phyloP scores from a whole-genome alignment of 129 eudicot genomes.

The Logfia minima region DNA sequence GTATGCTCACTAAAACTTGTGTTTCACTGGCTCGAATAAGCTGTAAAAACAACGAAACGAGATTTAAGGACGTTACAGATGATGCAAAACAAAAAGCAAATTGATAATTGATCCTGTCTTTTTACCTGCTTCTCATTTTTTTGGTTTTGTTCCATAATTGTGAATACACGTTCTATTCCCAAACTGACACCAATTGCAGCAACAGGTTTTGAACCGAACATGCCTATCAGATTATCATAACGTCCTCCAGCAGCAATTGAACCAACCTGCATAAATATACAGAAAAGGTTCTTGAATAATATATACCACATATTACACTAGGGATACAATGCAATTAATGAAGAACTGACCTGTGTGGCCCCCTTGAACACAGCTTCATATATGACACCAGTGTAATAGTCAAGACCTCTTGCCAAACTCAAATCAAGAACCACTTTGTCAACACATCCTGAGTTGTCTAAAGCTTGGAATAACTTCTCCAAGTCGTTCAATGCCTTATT shows the following conservation, averaged over 20 bases:
- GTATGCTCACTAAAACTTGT: slow-evolving; percentile 64
- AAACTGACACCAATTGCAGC: slow-evolving; percentile 90
- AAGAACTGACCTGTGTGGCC: slow-evolving; percentile 61
- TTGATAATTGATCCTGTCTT: neutral
- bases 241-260: slow-evolving; percentile 99
- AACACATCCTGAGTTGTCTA: slow-evolving; percentile 57
- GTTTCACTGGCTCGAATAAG: slow-evolving; percentile 71
- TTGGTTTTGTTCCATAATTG: slow-evolving; percentile 86
- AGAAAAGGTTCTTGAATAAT: neutral
- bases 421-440: slow-evolving; percentile 75
- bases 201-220: slow-evolving; percentile 77
- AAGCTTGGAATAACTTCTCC: slow-evolving; percentile 70
- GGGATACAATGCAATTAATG: too few relatives aligned
- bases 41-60: slow-evolving; percentile 30
- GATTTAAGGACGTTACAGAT: neutral
- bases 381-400: slow-evolving; percentile 95
- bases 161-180: slow-evolving; percentile 88
- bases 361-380: slow-evolving; percentile 92
- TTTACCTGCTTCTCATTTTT: slow-evolving; percentile 66
- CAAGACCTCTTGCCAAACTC: slow-evolving; percentile 97
- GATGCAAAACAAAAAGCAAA: neutral
- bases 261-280: slow-evolving; percentile 53
- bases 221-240: slow-evolving; percentile 79
- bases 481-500: slow-evolving; percentile 68
- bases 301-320: too few relatives aligned